A percentile compares a stretch with the other conserved stretches of the same genome.
Conservation (phyloP, 179 eudicot species). For the Corrigiola litoralis region DNA sequence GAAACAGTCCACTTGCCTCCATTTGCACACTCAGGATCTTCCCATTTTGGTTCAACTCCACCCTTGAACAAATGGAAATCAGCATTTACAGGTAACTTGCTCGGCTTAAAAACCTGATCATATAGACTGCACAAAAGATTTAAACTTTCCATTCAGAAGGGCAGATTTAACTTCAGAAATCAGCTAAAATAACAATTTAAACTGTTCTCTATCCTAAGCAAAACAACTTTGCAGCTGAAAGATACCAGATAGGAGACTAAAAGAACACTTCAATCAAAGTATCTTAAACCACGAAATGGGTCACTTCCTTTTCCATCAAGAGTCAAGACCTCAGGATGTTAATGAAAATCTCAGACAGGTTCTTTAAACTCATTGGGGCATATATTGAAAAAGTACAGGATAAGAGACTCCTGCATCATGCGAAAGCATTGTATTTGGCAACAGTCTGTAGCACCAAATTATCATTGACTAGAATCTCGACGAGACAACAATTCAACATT, state of each 20-base stretch:
- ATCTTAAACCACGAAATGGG: too few relatives aligned
- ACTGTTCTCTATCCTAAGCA: neutral
- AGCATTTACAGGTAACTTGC: constrained; percentile 64
- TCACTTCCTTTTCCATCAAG: too few relatives aligned
- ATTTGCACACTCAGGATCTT: constrained; percentile 95
- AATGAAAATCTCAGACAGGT: too few relatives aligned
- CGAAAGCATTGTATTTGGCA: neutral
- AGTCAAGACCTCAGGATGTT: too few relatives aligned
- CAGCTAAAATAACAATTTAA: neutral
- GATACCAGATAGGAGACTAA: too few relatives aligned
- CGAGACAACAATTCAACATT: too few relatives aligned
- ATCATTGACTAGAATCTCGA: too few relatives aligned
- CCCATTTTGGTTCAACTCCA: constrained; percentile 98
- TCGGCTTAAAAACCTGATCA: constrained; percentile 81
- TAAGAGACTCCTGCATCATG: neutral
- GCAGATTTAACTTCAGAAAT: neutral
- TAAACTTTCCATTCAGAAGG: neutral
- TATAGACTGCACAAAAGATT: constrained; percentile 62
- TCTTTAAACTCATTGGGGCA: too few relatives aligned
- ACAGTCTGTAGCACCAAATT: too few relatives aligned
- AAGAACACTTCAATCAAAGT: too few relatives aligned
- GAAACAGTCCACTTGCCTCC: constrained; percentile 96
- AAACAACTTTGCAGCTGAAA: neutral
- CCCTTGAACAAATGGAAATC: constrained; percentile 90
- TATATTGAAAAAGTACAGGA: neutral